Conservation (phyloP, 768 basidiomycete genomes). For the Crepidotus variabilis region DNA sequence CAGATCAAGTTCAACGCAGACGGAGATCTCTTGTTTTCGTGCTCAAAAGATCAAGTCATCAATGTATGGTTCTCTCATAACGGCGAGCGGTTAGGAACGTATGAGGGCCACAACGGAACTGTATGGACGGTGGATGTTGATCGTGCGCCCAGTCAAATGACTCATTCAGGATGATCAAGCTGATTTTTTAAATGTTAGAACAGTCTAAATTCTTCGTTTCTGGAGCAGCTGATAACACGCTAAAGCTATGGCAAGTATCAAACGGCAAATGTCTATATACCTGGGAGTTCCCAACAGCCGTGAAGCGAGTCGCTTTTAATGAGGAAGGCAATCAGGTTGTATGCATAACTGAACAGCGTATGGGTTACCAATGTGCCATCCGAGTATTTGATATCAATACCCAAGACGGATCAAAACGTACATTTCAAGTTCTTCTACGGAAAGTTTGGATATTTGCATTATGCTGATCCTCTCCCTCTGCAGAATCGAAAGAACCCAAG, state of each 20-base stretch:
- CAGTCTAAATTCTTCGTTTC: slow-evolving; percentile 85
- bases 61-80: slow-evolving; percentile 98
- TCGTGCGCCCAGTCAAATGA: slow-evolving; percentile 50
- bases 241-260: slow-evolving; percentile 86
- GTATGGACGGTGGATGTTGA: slow-evolving; percentile 98
- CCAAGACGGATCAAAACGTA: slow-evolving; percentile 80
- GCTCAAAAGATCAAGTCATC: slow-evolving; percentile 92
- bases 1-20: slow-evolving; percentile 98
- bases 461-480: neutral
- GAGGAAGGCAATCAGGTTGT: slow-evolving; percentile 81
- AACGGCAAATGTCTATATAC: slow-evolving; percentile 90
- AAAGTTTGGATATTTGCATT: neutral
- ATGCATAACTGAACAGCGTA: slow-evolving; percentile 95
- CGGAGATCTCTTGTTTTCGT: slow-evolving; percentile 93
- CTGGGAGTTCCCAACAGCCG: slow-evolving; percentile 98
- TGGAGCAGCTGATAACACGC: slow-evolving; percentile 90
- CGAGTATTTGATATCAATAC: slow-evolving; percentile 86
- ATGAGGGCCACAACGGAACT: slow-evolving; percentile 92
- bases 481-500: slow-evolving; percentile 74
- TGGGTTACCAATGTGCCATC: slow-evolving; percentile 89
- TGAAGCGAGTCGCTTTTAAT: slow-evolving; percentile 93
- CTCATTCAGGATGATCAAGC: neutral
- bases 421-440: slow-evolving; percentile 26
- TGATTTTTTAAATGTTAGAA: too few relatives aligned
- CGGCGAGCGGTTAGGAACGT: slow-evolving; percentile 95